Conservation (phyloP, 2,329 filamentous ascomycete species). For the Pestalotiopsis sp. region DNA sequence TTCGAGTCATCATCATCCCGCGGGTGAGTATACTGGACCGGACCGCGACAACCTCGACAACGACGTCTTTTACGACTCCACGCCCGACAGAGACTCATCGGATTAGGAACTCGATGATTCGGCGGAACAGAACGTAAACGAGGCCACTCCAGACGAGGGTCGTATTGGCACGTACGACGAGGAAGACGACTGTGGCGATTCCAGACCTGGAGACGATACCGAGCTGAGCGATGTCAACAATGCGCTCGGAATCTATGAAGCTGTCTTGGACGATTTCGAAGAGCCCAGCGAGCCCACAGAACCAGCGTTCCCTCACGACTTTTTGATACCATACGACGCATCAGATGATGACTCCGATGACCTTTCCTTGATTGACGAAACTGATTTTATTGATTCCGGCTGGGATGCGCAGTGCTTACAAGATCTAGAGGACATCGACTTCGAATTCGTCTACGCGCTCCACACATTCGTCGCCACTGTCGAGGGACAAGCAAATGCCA, state of each 20-base stretch:
- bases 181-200: not conserved
- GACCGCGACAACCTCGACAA: constrained; percentile 21
- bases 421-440: constrained; percentile 97
- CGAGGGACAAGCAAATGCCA: constrained; percentile 96
- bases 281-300: constrained; percentile 33
- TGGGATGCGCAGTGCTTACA: constrained; percentile 87
- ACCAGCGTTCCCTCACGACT: constrained; percentile 23
- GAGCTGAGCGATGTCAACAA: constrained; percentile 7
- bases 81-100: constrained; percentile 19
- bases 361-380: constrained; percentile 53
- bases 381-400: constrained; percentile 69
- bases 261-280: constrained; percentile 21
- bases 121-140: not conserved
- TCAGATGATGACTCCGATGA: constrained; percentile 59
- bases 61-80: constrained; percentile 17
- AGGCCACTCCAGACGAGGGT: not conserved
- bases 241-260: constrained; percentile 17
- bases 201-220: not conserved
- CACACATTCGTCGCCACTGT: constrained; percentile 98
- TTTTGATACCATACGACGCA: constrained; percentile 49
- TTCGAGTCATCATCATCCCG: constrained; percentile 53
- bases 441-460: constrained; percentile 97
- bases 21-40: constrained; percentile 46
- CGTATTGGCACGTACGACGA: not conserved
- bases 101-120: constrained; percentile 16